A percentile compares a stretch with the other conserved stretches of the same genome.
These are phyloP conservation scores for Dothistroma pini DNA, from an alignment of 2,329 filamentous ascomycete species.

Conservation along the genomic window DNA sequence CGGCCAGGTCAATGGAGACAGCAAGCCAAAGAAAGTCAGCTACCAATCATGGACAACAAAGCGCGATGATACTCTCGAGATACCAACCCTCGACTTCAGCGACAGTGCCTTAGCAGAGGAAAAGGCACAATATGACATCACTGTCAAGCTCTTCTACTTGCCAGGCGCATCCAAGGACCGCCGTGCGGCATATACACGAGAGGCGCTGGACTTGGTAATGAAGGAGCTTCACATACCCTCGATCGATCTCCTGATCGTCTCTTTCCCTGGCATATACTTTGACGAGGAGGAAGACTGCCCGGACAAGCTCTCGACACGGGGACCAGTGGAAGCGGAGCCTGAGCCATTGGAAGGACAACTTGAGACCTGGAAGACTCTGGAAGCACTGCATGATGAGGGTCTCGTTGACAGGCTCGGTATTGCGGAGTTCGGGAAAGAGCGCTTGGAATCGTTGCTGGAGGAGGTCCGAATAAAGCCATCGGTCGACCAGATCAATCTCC, in stretches of 20 bases:
- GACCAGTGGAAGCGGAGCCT: constrained; percentile 45
- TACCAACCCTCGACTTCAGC: constrained; percentile 73
- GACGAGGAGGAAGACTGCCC: constrained; percentile 80
- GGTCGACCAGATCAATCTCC: constrained; percentile 94
- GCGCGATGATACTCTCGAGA: constrained; percentile 47
- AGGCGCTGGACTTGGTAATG: constrained; percentile 75
- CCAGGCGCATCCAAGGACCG: constrained; percentile 47
- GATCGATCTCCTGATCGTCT: constrained; percentile 86
- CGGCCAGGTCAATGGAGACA: constrained; percentile 18
- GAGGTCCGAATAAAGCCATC: constrained; percentile 68
- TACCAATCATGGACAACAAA: constrained; percentile 68
- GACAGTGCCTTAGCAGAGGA: constrained; percentile 74
- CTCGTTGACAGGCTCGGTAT: constrained; percentile 74
- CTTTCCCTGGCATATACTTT: constrained; percentile 89
- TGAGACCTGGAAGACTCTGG: constrained; percentile 65
- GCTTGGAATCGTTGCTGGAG: constrained; percentile 72
- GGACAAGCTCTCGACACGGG: constrained; percentile 51
- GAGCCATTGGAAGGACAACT: constrained; percentile 61
- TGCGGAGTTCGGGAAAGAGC: constrained; percentile 84
- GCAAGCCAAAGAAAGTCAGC: constrained; percentile 29
- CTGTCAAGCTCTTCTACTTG: constrained; percentile 91
- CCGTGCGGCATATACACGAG: constrained; percentile 66
- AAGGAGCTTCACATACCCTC: constrained; percentile 71
- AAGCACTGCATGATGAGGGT: constrained; percentile 67
- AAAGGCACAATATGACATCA: constrained; percentile 82